Base-by-base conservation (phyloP, 805 yeast genomes). In the Vanderwaltozyma verrucispora region DNA sequence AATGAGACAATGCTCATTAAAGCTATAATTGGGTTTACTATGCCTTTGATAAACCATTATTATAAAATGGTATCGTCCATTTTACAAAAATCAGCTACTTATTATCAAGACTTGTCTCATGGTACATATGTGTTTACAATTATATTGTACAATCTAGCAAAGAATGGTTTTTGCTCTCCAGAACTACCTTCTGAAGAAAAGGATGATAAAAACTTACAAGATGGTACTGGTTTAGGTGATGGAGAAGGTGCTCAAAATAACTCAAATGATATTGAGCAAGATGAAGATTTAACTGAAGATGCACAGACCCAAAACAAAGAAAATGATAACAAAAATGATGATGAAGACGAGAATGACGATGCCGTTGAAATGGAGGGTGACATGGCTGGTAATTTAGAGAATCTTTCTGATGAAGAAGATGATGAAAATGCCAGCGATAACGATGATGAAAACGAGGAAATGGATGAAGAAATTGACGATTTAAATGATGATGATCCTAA, bases 341-440 rank as follows among this genome's bases (percentile, higher is more conserved):
- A 44, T 4, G 68, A 70, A 10, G 64, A 67, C 17, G 53, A 52
- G 18, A 51, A 52, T 12, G 65, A 63, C 2, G 86, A 86, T 56
- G 96, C 96, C 5, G 87, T 84, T 32, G 95, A 86, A 35, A 83
- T 88, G 56, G 95, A 88, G 50, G 96, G 96, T 26, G 97, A 92
- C 50, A 85, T 92, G 94, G 96, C 92, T 18, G 98, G 98, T 38
- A 77, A 85, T 20, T 59, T 80, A 8, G 96, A 89, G 59, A 87
- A 88, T 46, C 69, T 77, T 12, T 76, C 87, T 9, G 80, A 74
- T 39, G 80, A 77, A 54, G 82, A 77, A 16, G 77, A 74, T 10
- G 71, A 68, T 10, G 70, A 68, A 1, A 69, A 68, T 1, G 64
- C 60, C 4, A 68, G 65, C 2, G 67, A 67, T 2, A 71, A 71